Conservation (phyloP, 2,329 filamentous ascomycete genomes). For the Elsinoe perseae region DNA sequence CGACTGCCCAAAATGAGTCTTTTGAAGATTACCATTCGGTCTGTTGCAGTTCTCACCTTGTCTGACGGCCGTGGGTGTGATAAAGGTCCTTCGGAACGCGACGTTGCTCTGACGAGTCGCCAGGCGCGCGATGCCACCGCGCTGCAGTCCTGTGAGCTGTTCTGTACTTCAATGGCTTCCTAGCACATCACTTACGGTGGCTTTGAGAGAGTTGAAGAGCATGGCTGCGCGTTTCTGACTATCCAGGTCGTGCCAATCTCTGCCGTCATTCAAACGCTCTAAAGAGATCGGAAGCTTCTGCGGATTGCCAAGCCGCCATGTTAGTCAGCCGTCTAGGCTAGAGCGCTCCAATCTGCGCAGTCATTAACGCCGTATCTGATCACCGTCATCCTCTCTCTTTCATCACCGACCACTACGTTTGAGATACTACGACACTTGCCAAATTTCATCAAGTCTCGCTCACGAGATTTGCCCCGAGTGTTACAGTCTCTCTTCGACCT, state of each 20-base stretch:
- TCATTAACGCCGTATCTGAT: neutral
- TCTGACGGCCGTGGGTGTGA: slow-evolving; percentile 53
- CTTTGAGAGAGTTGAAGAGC: slow-evolving; percentile 55
- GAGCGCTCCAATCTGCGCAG: neutral
- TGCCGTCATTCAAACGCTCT: slow-evolving; percentile 8
- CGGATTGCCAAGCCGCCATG: slow-evolving; percentile 3
- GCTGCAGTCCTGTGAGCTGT: slow-evolving; percentile 37
- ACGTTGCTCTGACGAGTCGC: slow-evolving; percentile 49
- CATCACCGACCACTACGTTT: slow-evolving; percentile 12
- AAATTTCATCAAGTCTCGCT: slow-evolving; percentile 1
- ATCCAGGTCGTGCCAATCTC: slow-evolving; percentile 1
- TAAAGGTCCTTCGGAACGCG: slow-evolving; percentile 54
- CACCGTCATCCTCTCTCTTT: neutral
- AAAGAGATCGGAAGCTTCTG: slow-evolving; percentile 14
- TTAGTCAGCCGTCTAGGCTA: slow-evolving; percentile 4
- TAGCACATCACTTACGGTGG: slow-evolving; percentile 42
- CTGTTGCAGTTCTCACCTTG: slow-evolving; percentile 45
- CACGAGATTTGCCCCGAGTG: slow-evolving; percentile 5
- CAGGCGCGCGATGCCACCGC: slow-evolving; percentile 54
- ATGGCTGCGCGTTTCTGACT: slow-evolving; percentile 33
- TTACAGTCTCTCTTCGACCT: slow-evolving; percentile 24
- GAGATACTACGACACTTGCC: neutral
- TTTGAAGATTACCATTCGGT: neutral
- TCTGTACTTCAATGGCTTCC: neutral
- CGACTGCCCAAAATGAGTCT: slow-evolving; percentile 51